Conservation (phyloP, 2,329 filamentous ascomycete genomes). For the Didymellaceae sp. region DNA sequence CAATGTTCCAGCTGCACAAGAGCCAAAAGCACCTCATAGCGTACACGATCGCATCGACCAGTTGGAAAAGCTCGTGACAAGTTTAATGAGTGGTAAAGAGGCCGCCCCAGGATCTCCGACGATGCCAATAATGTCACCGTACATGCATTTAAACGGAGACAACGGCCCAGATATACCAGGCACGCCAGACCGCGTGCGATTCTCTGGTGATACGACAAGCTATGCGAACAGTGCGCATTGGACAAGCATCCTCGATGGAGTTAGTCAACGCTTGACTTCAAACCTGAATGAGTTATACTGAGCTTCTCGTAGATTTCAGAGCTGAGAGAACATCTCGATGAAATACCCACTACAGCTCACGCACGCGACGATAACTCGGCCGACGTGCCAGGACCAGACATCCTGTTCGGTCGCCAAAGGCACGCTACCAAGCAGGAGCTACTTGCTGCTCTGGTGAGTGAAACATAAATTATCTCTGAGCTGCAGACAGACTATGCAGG, state of each 20-base stretch:
- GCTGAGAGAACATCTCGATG: constrained; percentile 40
- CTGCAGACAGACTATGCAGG: no score
- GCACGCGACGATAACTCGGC: constrained; percentile 17
- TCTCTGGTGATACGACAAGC: constrained; percentile 37
- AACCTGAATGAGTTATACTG: not conserved
- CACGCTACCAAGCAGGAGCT: constrained; percentile 40
- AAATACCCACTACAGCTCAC: constrained; percentile 34
- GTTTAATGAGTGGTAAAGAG: constrained; percentile 40
- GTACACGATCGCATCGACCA: constrained; percentile 48
- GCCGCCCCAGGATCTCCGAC: constrained; percentile 8
- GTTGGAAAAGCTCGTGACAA: constrained; percentile 45
- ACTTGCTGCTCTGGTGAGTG: constrained; percentile 38
- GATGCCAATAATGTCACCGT: constrained; percentile 1
- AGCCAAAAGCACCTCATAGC: constrained; percentile 36
- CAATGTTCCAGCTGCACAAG: constrained; percentile 23
- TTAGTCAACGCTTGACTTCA: constrained; percentile 15
- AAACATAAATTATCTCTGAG: no score
- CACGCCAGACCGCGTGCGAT: constrained; percentile 41
- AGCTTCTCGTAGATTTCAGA: constrained; percentile 37
- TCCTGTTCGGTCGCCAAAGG: constrained; percentile 37
- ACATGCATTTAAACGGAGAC: constrained; percentile 17
- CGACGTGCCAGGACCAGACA: constrained; percentile 35
- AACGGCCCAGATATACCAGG: constrained; percentile 25
- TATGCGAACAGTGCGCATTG: constrained; percentile 45
- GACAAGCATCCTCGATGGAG: constrained; percentile 48